Percentiles rank a stretch among this genome's conserved stretches.
These are phyloP conservation scores for Neofusicoccum sp. DNA, from an alignment of 2,329 filamentous ascomycete species.

Conservation along the genomic window DNA sequence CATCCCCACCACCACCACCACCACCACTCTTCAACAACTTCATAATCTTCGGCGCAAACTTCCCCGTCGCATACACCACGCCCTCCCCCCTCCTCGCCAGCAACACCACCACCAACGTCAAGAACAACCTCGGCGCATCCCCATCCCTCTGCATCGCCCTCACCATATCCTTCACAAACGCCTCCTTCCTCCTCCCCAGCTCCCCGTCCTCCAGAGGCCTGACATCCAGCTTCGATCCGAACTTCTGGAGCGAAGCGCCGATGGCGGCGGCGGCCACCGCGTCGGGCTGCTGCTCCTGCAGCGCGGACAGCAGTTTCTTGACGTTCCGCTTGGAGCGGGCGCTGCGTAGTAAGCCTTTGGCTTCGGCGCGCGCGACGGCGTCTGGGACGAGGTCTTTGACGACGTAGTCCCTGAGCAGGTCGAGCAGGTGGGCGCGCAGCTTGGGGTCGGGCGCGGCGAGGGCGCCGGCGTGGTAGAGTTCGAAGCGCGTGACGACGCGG, in stretches of 20 bases:
- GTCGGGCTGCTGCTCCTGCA: conserved; percentile 19
- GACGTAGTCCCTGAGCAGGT: conserved; percentile 31
- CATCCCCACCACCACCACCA: conserved; percentile 2
- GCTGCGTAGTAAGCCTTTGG: conserved; percentile 32
- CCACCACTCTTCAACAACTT: conserved; percentile 31
- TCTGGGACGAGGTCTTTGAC: conserved; percentile 36
- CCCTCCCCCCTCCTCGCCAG: conserved; percentile 31
- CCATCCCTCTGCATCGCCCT: conserved; percentile 34
- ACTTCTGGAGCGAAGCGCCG: conserved; percentile 29
- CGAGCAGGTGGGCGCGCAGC: conserved; percentile 33
- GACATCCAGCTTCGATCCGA: conserved; percentile 34
- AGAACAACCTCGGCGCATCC: conserved; percentile 38
- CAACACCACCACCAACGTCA: conserved; percentile 36
- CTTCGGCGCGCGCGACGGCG: conserved; percentile 29
- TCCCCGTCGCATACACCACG: conserved; percentile 41
- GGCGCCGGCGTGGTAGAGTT: conserved; percentile 30
- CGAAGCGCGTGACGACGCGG: conserved; percentile 27
- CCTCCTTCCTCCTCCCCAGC: conserved; percentile 26
- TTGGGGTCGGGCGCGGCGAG: conserved; percentile 29
- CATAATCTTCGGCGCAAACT: conserved; percentile 41
- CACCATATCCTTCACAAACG: conserved; percentile 32
- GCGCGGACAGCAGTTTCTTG: conserved; percentile 26
- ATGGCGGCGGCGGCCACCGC: conserved; percentile 16
- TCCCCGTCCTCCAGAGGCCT: conserved; percentile 7
- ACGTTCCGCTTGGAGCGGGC: conserved; percentile 33